phyloP scores from a whole-genome alignment of 2,329 filamentous ascomycete species.

The Ascochyta rabiei region DNA sequence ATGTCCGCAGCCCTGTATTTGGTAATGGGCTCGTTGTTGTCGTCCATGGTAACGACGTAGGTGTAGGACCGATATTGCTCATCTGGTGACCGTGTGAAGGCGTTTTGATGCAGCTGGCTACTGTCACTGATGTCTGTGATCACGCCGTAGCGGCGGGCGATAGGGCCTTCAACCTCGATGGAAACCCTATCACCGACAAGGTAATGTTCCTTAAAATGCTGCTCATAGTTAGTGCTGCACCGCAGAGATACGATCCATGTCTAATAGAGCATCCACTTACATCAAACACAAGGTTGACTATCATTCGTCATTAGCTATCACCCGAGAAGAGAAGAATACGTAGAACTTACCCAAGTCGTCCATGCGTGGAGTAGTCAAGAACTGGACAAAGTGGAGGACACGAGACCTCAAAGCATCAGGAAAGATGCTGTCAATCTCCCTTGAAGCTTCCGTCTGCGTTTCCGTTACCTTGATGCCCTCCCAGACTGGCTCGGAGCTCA shows the following conservation, averaged over 20 bases:
- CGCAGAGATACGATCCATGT: background rate
- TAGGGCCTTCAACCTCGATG: conserved; percentile 36
- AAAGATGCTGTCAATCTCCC: conserved; percentile 89
- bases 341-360: conserved; percentile 70
- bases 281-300: conserved; percentile 43
- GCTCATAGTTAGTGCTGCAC: conserved; percentile 3
- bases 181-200: conserved; percentile 42
- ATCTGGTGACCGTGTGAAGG: conserved; percentile 33
- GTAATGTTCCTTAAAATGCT: conserved; percentile 47
- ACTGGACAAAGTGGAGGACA: conserved; percentile 88
- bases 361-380: conserved; percentile 81
- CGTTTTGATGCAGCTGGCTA: conserved; percentile 37
- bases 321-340: background rate
- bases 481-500: conserved; percentile 56
- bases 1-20: conserved; percentile 63
- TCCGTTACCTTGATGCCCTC: conserved; percentile 39
- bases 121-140: conserved; percentile 42
- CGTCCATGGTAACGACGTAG: conserved; percentile 43
- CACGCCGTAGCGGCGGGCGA: conserved; percentile 33
- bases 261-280: conserved; percentile 24
- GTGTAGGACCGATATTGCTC: conserved; percentile 40
- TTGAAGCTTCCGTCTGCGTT: conserved; percentile 66
- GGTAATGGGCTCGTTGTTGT: conserved; percentile 55
- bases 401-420: conserved; percentile 90
- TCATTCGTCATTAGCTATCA: conserved; percentile 38